Base-by-base conservation (phyloP, 306 rosid species). In the Trifolium dubium region DNA sequence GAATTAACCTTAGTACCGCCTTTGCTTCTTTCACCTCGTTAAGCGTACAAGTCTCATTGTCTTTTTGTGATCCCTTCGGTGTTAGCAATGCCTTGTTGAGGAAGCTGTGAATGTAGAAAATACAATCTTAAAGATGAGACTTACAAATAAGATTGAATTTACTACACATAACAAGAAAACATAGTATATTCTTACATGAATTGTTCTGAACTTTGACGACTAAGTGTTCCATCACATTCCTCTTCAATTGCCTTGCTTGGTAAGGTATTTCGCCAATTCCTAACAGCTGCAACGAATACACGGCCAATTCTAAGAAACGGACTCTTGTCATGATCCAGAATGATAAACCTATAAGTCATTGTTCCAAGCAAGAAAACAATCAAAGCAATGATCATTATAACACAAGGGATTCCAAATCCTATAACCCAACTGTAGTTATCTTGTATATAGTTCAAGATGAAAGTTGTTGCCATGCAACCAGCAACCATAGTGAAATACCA, bases 401-500 rank as follows among this genome's bases (percentile, higher is more conserved):
- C 10, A 51, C 29, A 17, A 51, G 58, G 58, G 29, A 51, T 51
- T 17, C 29, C 29, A 17, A 51, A 51, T 51, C 58, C 58, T 17
- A 51, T 11, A 51, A 17, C 58, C 58, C 58, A 51, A 17, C 29
- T 51, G 8, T 6, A 17, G 29, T 51, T 51, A 17, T 51, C 58
- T 17, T 51, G 58, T 17, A 51, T 17, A 70, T 83, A 83, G 54
- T 64, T 78, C 49, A 83, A 71, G 77, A 91, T 28, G 17, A 7
- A 8, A 37, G 77, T 6, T 5, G 92, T 84, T 3, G 13, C 11
- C 18, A 79, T 12, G 35, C 60, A 9, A 34, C 91, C 92, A 8
- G 70, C 68, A 69, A 80, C 65, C 35, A 87, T 8, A 2, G 88
- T 59, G 23, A 89, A 87, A 82, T 81, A 89, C 97, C 97, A 89